Percentiles rank a stretch among this genome's conserved stretches.
Conservation (phyloP, 306 rosid genomes). For the Vachellia pachyceras region DNA sequence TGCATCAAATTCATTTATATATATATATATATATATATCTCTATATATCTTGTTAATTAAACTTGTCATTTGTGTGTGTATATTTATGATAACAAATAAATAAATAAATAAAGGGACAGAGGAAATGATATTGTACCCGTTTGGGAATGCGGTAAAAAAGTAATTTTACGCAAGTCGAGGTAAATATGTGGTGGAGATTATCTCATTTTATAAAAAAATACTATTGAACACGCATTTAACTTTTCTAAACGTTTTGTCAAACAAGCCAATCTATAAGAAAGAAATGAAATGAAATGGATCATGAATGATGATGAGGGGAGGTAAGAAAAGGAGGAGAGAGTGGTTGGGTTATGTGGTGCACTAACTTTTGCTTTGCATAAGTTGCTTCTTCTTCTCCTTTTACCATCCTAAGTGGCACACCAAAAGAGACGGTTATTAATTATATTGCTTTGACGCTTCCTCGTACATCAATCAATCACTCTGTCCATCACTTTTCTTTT, state of each 20-base stretch:
- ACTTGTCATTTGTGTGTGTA: neutral
- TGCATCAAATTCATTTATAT: neutral
- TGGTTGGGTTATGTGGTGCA: conserved; percentile 34
- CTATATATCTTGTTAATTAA: no score
- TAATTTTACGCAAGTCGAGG: no score
- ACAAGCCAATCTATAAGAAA: no score
- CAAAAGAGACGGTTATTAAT: conserved; percentile 54
- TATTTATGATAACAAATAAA: no score
- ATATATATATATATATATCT: no score
- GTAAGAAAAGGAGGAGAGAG: neutral
- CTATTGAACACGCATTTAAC: no score
- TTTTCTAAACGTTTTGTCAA: no score
- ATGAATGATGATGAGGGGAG: neutral
- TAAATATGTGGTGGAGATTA: no score
- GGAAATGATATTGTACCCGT: no score
- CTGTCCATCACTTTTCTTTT: conserved; percentile 36
- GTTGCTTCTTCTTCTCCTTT: conserved; percentile 43
- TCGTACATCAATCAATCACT: conserved; percentile 57
- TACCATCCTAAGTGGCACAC: conserved; percentile 22
- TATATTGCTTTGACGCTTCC: conserved; percentile 67
- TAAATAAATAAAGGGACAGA: no score
- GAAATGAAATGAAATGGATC: neutral
- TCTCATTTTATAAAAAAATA: no score
- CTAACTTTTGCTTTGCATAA: conserved; percentile 51
- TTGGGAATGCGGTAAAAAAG: no score